These are phyloP conservation scores for Cyanidioschyzon merolae DNA, from an alignment of 23 red algal species.

Conservation along the genomic window DNA sequence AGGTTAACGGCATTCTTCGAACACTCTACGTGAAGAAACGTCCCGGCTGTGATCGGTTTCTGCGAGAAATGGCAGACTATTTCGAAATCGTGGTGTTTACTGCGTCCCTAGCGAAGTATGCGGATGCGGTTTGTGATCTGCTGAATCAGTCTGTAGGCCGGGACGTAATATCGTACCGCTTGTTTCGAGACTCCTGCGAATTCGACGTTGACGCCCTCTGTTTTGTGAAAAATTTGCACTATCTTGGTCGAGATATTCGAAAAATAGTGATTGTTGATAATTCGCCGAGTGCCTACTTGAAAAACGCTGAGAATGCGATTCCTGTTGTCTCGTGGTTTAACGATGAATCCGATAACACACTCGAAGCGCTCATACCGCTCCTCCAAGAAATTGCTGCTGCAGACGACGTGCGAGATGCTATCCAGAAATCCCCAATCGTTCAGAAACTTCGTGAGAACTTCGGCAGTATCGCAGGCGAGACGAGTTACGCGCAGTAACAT, in stretches of 20 bases:
- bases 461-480: no score
- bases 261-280: conserved; percentile 79
- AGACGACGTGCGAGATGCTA: conserved; percentile 51
- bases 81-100: conserved; percentile 72
- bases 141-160: conserved; percentile 37
- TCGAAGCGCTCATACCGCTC: conserved; percentile 37
- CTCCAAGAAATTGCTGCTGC: conserved; percentile 46
- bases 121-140: conserved; percentile 34
- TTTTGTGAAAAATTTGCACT: conserved; percentile 68
- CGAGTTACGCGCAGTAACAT: no score
- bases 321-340: conserved; percentile 55
- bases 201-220: conserved; percentile 18
- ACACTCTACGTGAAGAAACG: conserved; percentile 56
- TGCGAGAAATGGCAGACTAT: conserved; percentile 42
- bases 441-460: neutral
- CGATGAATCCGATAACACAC: conserved; percentile 49
- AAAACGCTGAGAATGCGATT: conserved; percentile 61
- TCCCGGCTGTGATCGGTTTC: conserved; percentile 50
- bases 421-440: neutral
- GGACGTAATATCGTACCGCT: conserved; percentile 32
- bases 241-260: conserved; percentile 34
- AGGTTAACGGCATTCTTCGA: conserved; percentile 28
- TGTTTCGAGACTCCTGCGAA: conserved; percentile 58
- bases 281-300: conserved; percentile 44
- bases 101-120: conserved; percentile 54